phyloP scores from a whole-genome alignment of 306 rosid species.

The Malus fusca region DNA sequence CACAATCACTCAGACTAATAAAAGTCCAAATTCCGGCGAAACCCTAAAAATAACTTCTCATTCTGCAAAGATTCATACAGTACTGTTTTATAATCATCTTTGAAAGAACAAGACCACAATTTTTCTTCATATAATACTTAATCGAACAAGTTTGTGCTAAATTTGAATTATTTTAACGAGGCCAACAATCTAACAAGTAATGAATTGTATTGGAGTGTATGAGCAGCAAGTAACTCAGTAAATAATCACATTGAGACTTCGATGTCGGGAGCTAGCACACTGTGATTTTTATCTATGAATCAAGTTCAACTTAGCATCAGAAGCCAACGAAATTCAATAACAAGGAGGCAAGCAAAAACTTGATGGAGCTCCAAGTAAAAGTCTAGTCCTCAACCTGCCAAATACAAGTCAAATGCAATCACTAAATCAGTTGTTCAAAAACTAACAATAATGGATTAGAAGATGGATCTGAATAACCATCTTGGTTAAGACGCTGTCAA shows the following conservation, averaged over 20 bases:
- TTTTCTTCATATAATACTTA: not conserved
- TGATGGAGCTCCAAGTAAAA: not conserved
- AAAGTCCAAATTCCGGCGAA: too few relatives aligned
- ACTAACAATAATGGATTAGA: too few relatives aligned
- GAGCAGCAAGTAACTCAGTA: not conserved
- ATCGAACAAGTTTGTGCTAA: not conserved
- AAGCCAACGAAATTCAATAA: not conserved
- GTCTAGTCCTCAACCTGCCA: slow-evolving; percentile 5
- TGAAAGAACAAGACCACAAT: not conserved
- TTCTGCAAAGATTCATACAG: too few relatives aligned
- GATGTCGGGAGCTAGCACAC: not conserved
- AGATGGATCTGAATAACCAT: not conserved
- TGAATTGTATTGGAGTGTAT: not conserved
- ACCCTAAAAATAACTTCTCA: too few relatives aligned
- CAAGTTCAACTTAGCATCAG: not conserved
- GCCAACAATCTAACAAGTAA: too few relatives aligned
- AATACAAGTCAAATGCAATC: not conserved
- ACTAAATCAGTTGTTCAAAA: not conserved
- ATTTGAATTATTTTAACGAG: too few relatives aligned
- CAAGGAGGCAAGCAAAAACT: not conserved
- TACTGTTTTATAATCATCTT: too few relatives aligned
- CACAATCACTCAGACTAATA: too few relatives aligned
- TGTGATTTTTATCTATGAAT: not conserved
- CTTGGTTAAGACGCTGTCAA: too few relatives aligned
- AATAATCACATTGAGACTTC: not conserved